Evolutionary conservation across 139 green algal genomes (phyloP), one percentile per base, ranked within the genome.

Genomic region (Chlorella sp.): DNA sequence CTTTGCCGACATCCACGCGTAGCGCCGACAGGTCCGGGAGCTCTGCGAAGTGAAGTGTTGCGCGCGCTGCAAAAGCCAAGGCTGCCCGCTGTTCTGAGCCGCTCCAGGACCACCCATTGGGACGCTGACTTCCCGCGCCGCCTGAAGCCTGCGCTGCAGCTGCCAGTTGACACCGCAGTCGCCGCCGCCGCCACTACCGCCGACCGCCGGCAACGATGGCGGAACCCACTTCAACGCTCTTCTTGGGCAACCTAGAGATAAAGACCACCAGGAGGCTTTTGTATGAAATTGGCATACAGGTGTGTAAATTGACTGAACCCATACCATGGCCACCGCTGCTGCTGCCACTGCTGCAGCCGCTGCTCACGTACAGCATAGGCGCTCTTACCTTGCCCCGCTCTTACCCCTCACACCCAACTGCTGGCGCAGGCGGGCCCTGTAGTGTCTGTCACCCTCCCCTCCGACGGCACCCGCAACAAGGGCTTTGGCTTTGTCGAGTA

Each of bases 221-320:
- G 16, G 64, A 71, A 28, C 21, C 64, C 64, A 32, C 64, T 9
- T 26, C 21, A 2, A 71, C 64, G 9, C 19, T 92, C 9, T 92
- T 39, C 7, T 68, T 92, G 26, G 89, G 89, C 24, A 92, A 92
- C 83, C 34, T 92, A 34, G 83, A 89, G 15, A 0, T 24, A 4
- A 53, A 61, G 22, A 64, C 53, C 69, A 79, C 57, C 2, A 37
- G 73, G 19, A 16, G 80, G 48, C 42, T 86, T 12, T 66, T 92
- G 9, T 92, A 90, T 18, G 90, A 92, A 66, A 82, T 92, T 15
- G 85, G 77, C 40, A 76, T 90, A 28, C 90, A 92, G 79, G 87
- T 86, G 7, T 22, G 61, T 48, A 7, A 16, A 42, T 37, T 28
- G 21, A 28, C 71, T 78, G 3, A 24, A 24, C 19, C 28, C 71